Base-by-base conservation (phyloP, 192 early-diverging fungal species). In the Dimargaris cristalligena region DNA sequence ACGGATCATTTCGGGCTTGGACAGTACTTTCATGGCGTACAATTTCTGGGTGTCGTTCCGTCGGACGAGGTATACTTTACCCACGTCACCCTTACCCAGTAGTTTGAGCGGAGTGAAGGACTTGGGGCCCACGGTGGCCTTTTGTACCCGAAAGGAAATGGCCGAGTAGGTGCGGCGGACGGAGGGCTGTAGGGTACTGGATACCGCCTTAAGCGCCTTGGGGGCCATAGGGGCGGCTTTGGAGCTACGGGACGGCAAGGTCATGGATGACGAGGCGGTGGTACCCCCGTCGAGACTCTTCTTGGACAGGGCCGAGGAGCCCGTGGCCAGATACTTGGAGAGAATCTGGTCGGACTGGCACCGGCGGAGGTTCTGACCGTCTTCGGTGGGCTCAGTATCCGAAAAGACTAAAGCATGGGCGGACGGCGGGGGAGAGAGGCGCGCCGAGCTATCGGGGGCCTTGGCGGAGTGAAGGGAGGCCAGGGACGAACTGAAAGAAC, bases 21-120 rank as follows among this genome's bases (percentile, higher is more conserved):
- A 87, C 60, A 92, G 68, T 0, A 92, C 88, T 79, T 99, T 99
- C 94, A 99, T 97, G 6, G 94, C 95, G 71, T 84, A 99, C 20
- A 94, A 78, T 60, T 82, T 82, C 50, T 76, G 79, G 0, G 80
- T 73, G 41, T 81, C 78, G 65, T 92, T 92, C 64, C 88, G 80
- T 38, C 81, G 79, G 41, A 98, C 95, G 63, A 98, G 71, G 61
- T 92, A 98, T 3, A 98, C 95, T 64, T 87, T 91, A 20, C 93
- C 95, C 26, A 98, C 95, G 65, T 95, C 95, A 34, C 95, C 95
- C 69, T 94, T 94, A 51, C 95, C 95, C 33, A 98, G 78, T 60
- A 98, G 64, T 69, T 84, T 76, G 58, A 97, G 76, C 67, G 95
- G 95, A 28, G 69, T 71, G 73, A 95, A 98, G 65, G 85, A 84